These are phyloP conservation scores for Salvia hispanica DNA, from an alignment of 257 asterid genomes.

Conservation along the genomic window DNA sequence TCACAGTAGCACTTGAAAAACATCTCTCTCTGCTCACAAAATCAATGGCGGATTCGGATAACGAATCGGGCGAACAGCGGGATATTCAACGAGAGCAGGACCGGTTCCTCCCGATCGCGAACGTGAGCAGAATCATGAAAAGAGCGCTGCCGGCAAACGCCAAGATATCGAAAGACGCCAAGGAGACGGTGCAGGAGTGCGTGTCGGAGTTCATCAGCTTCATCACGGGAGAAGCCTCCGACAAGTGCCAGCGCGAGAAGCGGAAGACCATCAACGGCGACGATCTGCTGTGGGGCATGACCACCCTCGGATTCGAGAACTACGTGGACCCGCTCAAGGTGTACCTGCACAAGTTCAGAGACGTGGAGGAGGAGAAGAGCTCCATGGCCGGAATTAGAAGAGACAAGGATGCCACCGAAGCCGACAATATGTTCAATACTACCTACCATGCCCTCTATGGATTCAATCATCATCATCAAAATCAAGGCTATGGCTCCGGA, in stretches of 20 bases:
- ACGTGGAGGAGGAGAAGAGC: slow-evolving; percentile 55
- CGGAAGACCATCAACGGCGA: slow-evolving; percentile 32
- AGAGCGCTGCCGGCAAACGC: slow-evolving; percentile 58
- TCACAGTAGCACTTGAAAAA: no score
- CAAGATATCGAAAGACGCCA: slow-evolving; percentile 56
- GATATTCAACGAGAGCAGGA: slow-evolving; percentile 54
- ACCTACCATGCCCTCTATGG: not conserved
- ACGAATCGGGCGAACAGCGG: slow-evolving; percentile 54
- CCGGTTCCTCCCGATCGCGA: slow-evolving; percentile 52
- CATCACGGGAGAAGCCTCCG: slow-evolving; percentile 58
- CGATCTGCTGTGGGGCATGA: slow-evolving; percentile 49
- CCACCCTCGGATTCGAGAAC: slow-evolving; percentile 55
- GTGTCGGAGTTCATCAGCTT: slow-evolving; percentile 57
- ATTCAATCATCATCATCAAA: slow-evolving; percentile 33
- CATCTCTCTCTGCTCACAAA: no score
- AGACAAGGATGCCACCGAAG: slow-evolving; percentile 29
- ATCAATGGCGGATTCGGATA: slow-evolving; percentile 50
- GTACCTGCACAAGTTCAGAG: slow-evolving; percentile 48
- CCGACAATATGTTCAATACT: slow-evolving; percentile 33
- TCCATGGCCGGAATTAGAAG: slow-evolving; percentile 22
- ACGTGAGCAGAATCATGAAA: slow-evolving; percentile 29
- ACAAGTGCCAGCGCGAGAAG: slow-evolving; percentile 59
- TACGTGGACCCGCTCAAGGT: slow-evolving; percentile 53
- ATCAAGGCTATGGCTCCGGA: slow-evolving; percentile 25
- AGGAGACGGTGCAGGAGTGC: slow-evolving; percentile 57